Percentiles rank a stretch among this genome's conserved stretches.
Conservation (phyloP, 257 asterid species). For the Nicotiana benthamiana region DNA sequence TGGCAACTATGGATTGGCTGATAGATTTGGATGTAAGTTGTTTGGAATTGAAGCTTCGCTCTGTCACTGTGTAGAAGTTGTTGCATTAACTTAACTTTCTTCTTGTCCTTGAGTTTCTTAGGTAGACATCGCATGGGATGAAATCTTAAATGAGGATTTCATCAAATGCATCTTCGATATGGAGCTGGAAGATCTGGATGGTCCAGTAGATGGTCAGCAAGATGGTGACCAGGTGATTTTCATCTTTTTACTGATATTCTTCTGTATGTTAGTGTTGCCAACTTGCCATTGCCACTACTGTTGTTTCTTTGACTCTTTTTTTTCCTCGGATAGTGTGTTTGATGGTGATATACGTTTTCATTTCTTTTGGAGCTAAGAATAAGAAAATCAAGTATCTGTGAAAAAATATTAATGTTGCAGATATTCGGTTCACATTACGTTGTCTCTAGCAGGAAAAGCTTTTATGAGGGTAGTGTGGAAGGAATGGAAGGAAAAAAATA, state of each 20-base stretch:
- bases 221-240: conserved; percentile 46
- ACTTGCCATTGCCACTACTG: no score
- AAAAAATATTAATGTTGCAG: neutral
- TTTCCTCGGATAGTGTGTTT: no score
- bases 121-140: conserved; percentile 88
- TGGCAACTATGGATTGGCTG: conserved; percentile 53
- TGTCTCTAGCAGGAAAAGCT: neutral
- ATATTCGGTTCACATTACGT: neutral
- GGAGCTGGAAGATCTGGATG: conserved; percentile 81
- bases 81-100: neutral
- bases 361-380: no score
- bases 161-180: conserved; percentile 45
- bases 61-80: neutral
- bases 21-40: conserved; percentile 86
- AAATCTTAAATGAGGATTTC: conserved; percentile 68
- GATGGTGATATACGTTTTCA: no score
- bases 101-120: conserved; percentile 16
- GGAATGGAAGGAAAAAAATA: neutral
- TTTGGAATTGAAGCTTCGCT: neutral
- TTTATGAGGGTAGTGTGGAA: neutral
- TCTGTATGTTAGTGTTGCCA: no score
- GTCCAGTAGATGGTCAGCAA: conserved; percentile 28
- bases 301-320: no score
- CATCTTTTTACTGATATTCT: neutral
- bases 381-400: no score